A percentile compares a stretch with the other conserved stretches of the same genome.
Evolutionary conservation across 768 basidiomycete genomes (phyloP).

Genomic region (Lactifluus subvellereus): DNA sequence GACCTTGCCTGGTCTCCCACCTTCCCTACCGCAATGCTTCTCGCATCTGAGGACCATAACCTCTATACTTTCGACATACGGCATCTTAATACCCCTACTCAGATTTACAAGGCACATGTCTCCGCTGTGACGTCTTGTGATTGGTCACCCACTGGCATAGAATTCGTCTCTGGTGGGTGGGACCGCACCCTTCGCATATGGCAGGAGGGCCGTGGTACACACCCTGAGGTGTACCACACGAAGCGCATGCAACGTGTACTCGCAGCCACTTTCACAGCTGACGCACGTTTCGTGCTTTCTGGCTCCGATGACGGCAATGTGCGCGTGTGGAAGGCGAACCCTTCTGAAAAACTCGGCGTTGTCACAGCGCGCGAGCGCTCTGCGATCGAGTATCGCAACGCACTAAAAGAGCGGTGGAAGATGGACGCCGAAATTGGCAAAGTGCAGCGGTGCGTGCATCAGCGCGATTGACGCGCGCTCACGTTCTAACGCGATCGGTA

Average conservation of each 20-base stretch:
- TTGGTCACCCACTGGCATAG: slow-evolving; percentile 93
- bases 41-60: slow-evolving; percentile 99
- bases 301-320: slow-evolving; percentile 96
- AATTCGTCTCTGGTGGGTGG: slow-evolving; percentile 96
- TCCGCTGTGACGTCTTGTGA: slow-evolving; percentile 96
- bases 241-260: slow-evolving; percentile 99
- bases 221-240: slow-evolving; percentile 91
- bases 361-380: slow-evolving; percentile 87
- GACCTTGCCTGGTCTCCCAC: slow-evolving; percentile 94
- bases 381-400: slow-evolving; percentile 87
- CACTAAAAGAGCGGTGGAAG: slow-evolving; percentile 85
- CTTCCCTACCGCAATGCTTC: slow-evolving; percentile 82
- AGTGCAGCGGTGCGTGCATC: slow-evolving; percentile 60
- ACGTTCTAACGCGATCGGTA: slow-evolving; percentile 28
- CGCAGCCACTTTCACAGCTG: slow-evolving; percentile 81
- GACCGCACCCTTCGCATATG: slow-evolving; percentile 92
- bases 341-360: slow-evolving; percentile 87
- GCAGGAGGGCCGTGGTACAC: slow-evolving; percentile 77
- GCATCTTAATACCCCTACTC: slow-evolving; percentile 70
- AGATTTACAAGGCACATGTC: slow-evolving; percentile 97
- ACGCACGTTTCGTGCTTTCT: slow-evolving; percentile 84
- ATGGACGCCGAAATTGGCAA: slow-evolving; percentile 75
- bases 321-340: slow-evolving; percentile 90
- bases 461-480: slow-evolving; percentile 3
- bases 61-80: slow-evolving; percentile 97